These are phyloP conservation scores for Colletotrichum neosansevieriae DNA, from an alignment of 2,329 filamentous ascomycete species.

Conservation along the genomic window DNA sequence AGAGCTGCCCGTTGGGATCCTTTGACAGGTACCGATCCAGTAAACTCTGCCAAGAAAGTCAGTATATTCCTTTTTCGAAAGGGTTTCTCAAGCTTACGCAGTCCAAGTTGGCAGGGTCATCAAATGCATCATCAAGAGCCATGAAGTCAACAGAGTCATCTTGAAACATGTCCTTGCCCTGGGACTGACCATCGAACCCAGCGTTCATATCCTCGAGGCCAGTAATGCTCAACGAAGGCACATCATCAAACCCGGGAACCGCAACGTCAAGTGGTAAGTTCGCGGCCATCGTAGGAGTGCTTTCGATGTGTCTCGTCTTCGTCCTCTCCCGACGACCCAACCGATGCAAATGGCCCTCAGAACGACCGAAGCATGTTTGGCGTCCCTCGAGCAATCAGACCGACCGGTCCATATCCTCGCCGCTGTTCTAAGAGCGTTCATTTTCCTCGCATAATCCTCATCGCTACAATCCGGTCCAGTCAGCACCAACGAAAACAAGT, in stretches of 20 bases:
- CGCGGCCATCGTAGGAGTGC: neutral
- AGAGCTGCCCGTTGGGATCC: constrained; percentile 17
- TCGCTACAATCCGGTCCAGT: constrained; percentile 39
- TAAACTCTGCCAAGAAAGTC: constrained; percentile 41
- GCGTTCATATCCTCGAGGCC: neutral
- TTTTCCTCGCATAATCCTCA: constrained; percentile 50
- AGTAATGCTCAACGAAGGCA: neutral
- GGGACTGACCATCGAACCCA: neutral
- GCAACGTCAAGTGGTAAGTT: constrained; percentile 40
- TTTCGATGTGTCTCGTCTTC: neutral
- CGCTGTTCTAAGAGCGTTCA: constrained; percentile 54
- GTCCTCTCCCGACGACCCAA: neutral
- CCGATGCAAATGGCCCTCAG: constrained; percentile 54
- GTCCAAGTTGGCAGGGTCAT: constrained; percentile 50
- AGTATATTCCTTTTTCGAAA: neutral
- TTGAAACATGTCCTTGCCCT: constrained; percentile 29
- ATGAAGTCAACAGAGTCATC: constrained; percentile 49
- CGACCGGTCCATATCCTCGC: constrained; percentile 57
- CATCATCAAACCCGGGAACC: constrained; percentile 24
- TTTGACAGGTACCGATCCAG: constrained; percentile 47
- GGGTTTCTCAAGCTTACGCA: constrained; percentile 51
- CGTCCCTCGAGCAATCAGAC: constrained; percentile 54
- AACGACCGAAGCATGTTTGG: constrained; percentile 56
- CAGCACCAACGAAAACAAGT: constrained; percentile 23
- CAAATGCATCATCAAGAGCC: constrained; percentile 54